Base-by-base conservation (phyloP, 202 grass and related monocot species). In the Panicum virgatum region DNA sequence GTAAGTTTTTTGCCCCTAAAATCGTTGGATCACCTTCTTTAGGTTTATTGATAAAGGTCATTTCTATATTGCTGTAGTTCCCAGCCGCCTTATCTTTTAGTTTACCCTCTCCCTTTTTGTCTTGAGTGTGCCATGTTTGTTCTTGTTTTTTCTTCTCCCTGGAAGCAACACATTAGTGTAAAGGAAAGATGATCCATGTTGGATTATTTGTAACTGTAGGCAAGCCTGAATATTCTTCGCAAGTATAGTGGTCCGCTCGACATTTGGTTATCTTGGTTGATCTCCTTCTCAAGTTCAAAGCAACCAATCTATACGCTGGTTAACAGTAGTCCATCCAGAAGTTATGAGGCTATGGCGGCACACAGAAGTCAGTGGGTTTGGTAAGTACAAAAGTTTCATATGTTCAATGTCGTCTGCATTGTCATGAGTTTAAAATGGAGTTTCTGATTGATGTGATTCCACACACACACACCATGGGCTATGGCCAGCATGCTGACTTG, bases 281-380 rank as follows among this genome's bases (percentile, higher is more conserved):
- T 26, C 29, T 82, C 60, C 52, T 87, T 29, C 70, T 89, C 71
- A 47, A 76, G 76, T 44, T 64, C 46, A 47, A 90, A 72, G 64
- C 78, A 75, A 79, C 62, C 88, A 25, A 88, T 69, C 25, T 87
- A 82, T 86, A 85, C 83, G 47, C 18, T 98, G 25, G 74, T 89
- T 72, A 94, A 94, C 75, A 89, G 62, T 88, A 85, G 77, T 19
- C 92, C 86, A 0, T 88, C 47, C 26, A 83, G 48, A 91, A 91
- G 75, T 73, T 90, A 83, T 69, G 38, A 76, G 44, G 88, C 95
- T 69, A 98, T 98, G 92, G 88, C 84, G 77, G 82, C 88, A 47
- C 90, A 98, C 57, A 83, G 46, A 88, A 98, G 92, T 81, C 95
- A 98, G 73, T 98, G 90, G 95, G 86, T 94, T 80, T 98, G 95